phyloP scores from a whole-genome alignment of 371 early-diverging fungal genomes.

The Conidiobolus incongruus region DNA sequence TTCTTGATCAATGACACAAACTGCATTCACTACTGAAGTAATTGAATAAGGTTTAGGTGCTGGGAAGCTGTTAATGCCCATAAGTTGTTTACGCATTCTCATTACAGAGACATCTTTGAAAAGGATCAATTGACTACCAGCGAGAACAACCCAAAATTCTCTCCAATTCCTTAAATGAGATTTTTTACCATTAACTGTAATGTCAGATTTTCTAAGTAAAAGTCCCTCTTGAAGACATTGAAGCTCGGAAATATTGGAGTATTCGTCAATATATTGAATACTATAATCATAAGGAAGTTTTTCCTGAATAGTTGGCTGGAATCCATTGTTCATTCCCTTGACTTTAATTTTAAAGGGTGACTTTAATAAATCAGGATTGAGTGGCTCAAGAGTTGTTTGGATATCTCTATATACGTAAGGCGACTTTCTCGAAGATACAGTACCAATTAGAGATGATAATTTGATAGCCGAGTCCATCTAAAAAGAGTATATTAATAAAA shows the following conservation, averaged over 20 bases:
- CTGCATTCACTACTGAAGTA: conserved; percentile 33
- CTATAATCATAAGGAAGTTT: conserved; percentile 15
- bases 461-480: conserved; percentile 3
- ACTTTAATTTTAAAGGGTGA: conserved; percentile 7
- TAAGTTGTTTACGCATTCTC: not conserved
- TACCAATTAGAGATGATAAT: conserved; percentile 2
- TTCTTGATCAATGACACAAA: conserved; percentile 39
- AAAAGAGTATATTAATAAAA: too few relatives aligned
- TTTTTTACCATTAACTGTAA: conserved; percentile 34
- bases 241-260: conserved; percentile 20
- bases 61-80: conserved; percentile 6
- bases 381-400: conserved; percentile 1
- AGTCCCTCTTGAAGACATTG: conserved; percentile 44
- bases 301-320: not conserved
- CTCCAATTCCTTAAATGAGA: conserved; percentile 48
- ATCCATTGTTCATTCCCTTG: not conserved
- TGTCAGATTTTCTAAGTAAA: conserved; percentile 44
- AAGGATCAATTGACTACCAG: conserved; percentile 52
- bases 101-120: conserved; percentile 31
- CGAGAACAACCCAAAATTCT: conserved; percentile 43
- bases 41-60: conserved; percentile 24
- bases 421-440: conserved; percentile 1
- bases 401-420: conserved; percentile 6
- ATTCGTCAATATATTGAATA: conserved; percentile 3
- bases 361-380: conserved; percentile 4